Percentiles rank a stretch among this genome's conserved stretches.
Evolutionary conservation across 176 grass and related monocot genomes (phyloP).

Genomic region (Eragrostis curvula): DNA sequence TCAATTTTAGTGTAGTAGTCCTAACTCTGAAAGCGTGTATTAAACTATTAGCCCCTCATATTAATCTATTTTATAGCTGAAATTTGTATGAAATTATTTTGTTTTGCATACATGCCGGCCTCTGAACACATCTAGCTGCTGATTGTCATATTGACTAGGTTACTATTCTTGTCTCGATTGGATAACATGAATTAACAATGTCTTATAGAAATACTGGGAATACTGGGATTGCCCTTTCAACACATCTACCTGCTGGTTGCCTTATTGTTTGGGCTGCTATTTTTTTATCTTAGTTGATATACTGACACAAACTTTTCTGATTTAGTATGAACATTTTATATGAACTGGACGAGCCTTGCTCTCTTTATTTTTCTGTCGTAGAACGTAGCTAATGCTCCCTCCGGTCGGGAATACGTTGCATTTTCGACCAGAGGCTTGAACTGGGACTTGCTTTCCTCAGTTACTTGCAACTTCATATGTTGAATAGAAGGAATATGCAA

Average conservation of each 20-base stretch:
- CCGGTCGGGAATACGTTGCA: not conserved
- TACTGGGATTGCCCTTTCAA: too few species aligned
- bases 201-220: not conserved
- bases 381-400: not conserved
- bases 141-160: constrained; percentile 8
- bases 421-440: not conserved
- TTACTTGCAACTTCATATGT: not conserved
- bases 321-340: constrained; percentile 7
- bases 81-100: not conserved
- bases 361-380: constrained; percentile 9
- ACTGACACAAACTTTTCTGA: constrained; percentile 1
- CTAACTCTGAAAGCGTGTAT: not conserved
- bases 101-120: not conserved
- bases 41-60: not conserved
- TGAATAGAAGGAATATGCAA: not conserved
- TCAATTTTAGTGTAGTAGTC: not conserved
- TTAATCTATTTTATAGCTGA: not conserved
- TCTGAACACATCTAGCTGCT: constrained; percentile 5
- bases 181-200: not conserved
- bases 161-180: not conserved
- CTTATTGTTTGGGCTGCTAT: not conserved
- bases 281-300: not conserved
- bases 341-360: not conserved
- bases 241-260: constrained; percentile 2
- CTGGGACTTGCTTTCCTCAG: not conserved